Conservation (phyloP, 345 rosid genomes). For the Euphorbia pulcherrima region DNA sequence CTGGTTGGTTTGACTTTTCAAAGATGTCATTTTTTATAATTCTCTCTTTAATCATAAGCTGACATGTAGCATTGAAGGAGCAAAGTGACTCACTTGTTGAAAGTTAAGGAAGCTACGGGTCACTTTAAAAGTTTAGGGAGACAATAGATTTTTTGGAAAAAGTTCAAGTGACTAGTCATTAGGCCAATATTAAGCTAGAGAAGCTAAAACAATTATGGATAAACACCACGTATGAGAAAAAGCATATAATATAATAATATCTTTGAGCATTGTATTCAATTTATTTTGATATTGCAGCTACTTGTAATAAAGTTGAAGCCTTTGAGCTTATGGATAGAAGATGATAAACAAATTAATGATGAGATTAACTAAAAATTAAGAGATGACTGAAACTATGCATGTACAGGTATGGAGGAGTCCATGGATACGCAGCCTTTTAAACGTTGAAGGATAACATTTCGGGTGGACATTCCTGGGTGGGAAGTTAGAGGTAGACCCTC, state of each 20-base stretch:
- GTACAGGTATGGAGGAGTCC: conserved; percentile 74
- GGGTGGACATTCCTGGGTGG: conserved; percentile 59
- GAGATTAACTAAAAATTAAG: not conserved
- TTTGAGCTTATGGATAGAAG: too few relatives aligned
- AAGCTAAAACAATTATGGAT: not conserved
- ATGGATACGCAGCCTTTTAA: conserved; percentile 69
- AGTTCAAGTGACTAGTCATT: too few relatives aligned
- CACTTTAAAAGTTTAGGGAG: too few relatives aligned
- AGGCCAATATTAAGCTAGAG: not conserved
- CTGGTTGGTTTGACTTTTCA: too few relatives aligned
- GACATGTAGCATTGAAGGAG: too few relatives aligned
- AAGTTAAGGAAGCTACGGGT: too few relatives aligned
- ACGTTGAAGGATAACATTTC: conserved; percentile 62
- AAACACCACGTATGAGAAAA: not conserved
- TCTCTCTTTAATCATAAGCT: too few relatives aligned
- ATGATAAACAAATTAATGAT: conserved; percentile 22
- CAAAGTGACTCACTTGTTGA: too few relatives aligned
- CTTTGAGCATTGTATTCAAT: not conserved
- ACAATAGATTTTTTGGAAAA: too few relatives aligned
- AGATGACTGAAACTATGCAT: conserved; percentile 43
- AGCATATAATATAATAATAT: not conserved
- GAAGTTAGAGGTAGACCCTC: conserved; percentile 84
- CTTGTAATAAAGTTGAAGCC: conserved; percentile 3
- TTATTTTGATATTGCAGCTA: conserved; percentile 2
- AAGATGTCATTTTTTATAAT: too few relatives aligned